Conservation (phyloP, 2,329 filamentous ascomycete species). For the Bimuria novae-zelandiae region DNA sequence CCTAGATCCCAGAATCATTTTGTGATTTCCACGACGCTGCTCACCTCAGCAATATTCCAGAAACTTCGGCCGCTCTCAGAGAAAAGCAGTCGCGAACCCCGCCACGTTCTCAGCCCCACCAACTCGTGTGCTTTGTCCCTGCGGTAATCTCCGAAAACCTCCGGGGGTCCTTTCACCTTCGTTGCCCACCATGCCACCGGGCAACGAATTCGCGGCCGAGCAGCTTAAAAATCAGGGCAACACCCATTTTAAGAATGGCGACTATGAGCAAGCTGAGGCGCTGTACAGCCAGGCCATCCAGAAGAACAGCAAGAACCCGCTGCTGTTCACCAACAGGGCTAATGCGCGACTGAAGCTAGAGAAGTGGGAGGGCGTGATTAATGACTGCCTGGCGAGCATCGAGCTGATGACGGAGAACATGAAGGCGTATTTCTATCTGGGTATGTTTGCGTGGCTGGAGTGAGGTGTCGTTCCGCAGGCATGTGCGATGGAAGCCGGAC, state of each 20-base stretch:
- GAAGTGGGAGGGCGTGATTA: constrained; percentile 73
- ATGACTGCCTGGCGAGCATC: constrained; percentile 78
- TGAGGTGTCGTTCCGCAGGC: not conserved
- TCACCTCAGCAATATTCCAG: constrained; percentile 15
- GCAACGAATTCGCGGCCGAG: constrained; percentile 49
- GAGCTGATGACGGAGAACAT: constrained; percentile 68
- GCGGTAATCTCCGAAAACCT: constrained; percentile 2
- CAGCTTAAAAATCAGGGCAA: constrained; percentile 62
- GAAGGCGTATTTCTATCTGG: constrained; percentile 82
- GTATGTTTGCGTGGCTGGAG: constrained; percentile 28
- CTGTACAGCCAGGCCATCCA: constrained; percentile 80
- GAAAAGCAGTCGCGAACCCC: constrained; percentile 5
- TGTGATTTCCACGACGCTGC: not conserved
- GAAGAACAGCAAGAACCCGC: constrained; percentile 74
- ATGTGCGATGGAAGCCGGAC: constrained; percentile 1
- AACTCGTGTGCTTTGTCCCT: constrained; percentile 5
- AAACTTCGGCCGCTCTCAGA: constrained; percentile 8
- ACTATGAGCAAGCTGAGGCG: constrained; percentile 68
- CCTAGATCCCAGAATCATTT: not conserved
- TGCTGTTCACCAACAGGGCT: constrained; percentile 87
- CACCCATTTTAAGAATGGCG: constrained; percentile 65
- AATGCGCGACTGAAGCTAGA: constrained; percentile 77
- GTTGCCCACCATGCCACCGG: constrained; percentile 19
- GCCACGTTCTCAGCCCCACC: not conserved
- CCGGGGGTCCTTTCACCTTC: not conserved